Conservation (phyloP, 2,329 filamentous ascomycete genomes). For the Alternaria hordeiaustralica region DNA sequence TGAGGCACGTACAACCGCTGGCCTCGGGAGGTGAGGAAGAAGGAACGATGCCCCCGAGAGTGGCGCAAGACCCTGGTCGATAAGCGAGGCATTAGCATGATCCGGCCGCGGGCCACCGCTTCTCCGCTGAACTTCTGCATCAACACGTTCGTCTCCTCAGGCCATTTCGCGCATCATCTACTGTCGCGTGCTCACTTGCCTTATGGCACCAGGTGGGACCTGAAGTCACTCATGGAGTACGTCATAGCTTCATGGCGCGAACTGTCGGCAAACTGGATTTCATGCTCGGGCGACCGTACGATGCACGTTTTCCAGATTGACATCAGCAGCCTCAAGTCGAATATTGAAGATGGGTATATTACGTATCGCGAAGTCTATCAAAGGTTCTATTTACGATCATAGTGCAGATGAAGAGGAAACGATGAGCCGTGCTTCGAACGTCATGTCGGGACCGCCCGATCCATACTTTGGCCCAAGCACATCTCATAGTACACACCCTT, state of each 20-base stretch:
- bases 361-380: neutral
- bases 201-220: neutral
- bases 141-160: neutral
- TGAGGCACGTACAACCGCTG: neutral
- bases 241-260: neutral
- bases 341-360: neutral
- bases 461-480: constrained; percentile 53
- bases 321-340: neutral
- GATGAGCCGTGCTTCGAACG: neutral
- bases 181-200: neutral
- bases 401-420: neutral
- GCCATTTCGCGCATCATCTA: neutral
- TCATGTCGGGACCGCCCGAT: constrained; percentile 35
- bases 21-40: neutral
- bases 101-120: constrained; percentile 3
- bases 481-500: constrained; percentile 54
- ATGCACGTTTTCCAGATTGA: neutral
- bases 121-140: constrained; percentile 7
- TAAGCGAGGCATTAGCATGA: constrained; percentile 7
- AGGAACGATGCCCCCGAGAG: neutral
- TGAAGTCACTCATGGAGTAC: neutral
- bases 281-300: neutral
- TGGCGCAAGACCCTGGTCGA: constrained; percentile 3
- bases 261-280: neutral
- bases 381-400: neutral